phyloP scores from a whole-genome alignment of 192 early-diverging fungal genomes.

The Coemansia umbellata region DNA sequence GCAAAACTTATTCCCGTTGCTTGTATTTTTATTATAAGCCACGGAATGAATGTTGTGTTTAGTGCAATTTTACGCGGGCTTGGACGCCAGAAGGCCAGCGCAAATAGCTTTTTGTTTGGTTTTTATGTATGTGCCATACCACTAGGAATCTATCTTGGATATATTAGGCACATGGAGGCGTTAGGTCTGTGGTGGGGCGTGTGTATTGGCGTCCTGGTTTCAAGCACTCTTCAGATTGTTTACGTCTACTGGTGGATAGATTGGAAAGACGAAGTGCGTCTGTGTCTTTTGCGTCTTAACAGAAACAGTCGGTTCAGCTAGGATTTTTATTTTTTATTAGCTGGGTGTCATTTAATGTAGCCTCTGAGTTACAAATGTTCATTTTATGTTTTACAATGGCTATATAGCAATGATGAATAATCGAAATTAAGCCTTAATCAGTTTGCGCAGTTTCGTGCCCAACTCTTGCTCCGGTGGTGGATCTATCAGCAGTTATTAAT shows the following conservation, averaged over 20 bases:
- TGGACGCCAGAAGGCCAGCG: slow-evolving; percentile 48
- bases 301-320: too few relatives aligned
- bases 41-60: slow-evolving; percentile 59
- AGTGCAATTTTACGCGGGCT: slow-evolving; percentile 56
- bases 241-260: not conserved
- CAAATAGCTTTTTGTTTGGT: slow-evolving; percentile 39
- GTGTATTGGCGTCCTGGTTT: not conserved
- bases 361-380: not conserved
- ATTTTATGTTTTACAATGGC: not conserved
- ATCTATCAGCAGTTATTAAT: too few relatives aligned
- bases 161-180: slow-evolving; percentile 10
- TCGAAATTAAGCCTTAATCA: too few relatives aligned
- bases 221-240: not conserved
- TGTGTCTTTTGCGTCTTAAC: slow-evolving; percentile 1
- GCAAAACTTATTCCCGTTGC: slow-evolving; percentile 37
- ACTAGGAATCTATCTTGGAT: slow-evolving; percentile 43
- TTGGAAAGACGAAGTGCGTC: slow-evolving; percentile 6
- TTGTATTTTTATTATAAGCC: slow-evolving; percentile 33
- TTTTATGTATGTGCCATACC: slow-evolving; percentile 50
- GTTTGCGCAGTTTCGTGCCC: too few relatives aligned
- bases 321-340: too few relatives aligned
- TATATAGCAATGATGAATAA: not conserved
- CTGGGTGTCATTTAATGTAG: too few relatives aligned
- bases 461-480: too few relatives aligned
- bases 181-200: slow-evolving; percentile 33